A percentile compares a stretch with the other conserved stretches of the same genome.
These are phyloP conservation scores for Articulospora tetracladia DNA, from an alignment of 495 filamentous ascomycete species.

Conservation along the genomic window DNA sequence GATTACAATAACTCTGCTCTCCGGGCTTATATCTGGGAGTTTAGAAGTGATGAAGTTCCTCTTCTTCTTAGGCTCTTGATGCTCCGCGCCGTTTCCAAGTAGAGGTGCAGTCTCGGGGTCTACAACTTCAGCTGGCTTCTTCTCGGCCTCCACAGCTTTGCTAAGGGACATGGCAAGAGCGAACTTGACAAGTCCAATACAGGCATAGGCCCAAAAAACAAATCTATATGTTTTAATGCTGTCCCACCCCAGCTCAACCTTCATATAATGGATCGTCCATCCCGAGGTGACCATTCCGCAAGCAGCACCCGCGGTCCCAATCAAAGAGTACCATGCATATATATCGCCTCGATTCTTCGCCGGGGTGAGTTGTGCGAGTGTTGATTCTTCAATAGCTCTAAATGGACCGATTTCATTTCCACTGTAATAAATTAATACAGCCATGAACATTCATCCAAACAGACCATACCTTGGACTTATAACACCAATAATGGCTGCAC, in stretches of 20 bases:
- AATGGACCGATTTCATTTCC: conserved; percentile 82
- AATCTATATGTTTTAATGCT: conserved; percentile 57
- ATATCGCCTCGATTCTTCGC: conserved; percentile 62
- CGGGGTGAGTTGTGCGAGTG: conserved; percentile 67
- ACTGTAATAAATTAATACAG: conserved; percentile 30
- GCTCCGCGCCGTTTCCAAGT: conserved; percentile 29
- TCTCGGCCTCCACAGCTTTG: conserved; percentile 52
- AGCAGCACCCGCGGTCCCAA: conserved; percentile 61
- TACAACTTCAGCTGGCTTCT: conserved; percentile 13
- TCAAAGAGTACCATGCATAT: conserved; percentile 76
- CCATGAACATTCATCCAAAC: background rate
- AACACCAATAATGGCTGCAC: conserved; percentile 74
- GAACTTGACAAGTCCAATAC: conserved; percentile 64
- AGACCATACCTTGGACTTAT: conserved; percentile 57
- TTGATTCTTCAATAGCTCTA: conserved; percentile 79
- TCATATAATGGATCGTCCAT: conserved; percentile 55
- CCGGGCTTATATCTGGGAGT: conserved; percentile 51
- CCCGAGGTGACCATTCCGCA: conserved; percentile 64
- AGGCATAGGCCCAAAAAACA: conserved; percentile 70
- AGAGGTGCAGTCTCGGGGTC: conserved; percentile 43
- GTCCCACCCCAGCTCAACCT: conserved; percentile 44
- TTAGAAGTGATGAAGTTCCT: conserved; percentile 9
- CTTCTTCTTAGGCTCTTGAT: conserved; percentile 17
- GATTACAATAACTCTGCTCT: conserved; percentile 58
- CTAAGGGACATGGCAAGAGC: conserved; percentile 56